A percentile compares a stretch with the other conserved stretches of the same genome.
phyloP scores from a whole-genome alignment of 139 green algal genomes.

The Astrephomene gubernaculifera region DNA sequence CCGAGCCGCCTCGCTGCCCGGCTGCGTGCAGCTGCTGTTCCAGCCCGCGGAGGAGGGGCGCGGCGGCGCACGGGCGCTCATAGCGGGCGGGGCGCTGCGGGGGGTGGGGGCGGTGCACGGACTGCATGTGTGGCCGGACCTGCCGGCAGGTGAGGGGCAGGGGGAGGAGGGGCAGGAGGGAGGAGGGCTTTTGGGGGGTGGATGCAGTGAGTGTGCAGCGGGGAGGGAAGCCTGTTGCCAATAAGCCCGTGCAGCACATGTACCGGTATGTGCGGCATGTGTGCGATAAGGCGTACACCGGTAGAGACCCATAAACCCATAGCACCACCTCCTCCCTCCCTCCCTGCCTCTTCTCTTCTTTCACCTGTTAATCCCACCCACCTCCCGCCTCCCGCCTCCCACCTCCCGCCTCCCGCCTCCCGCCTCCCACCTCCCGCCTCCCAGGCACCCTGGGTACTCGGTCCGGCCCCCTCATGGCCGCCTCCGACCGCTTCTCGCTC shows the following conservation, averaged over 20 bases:
- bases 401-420: too few species aligned
- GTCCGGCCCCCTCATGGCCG: slow-evolving; percentile 86
- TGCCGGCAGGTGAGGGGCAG: not conserved
- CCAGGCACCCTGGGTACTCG: slow-evolving; percentile 71
- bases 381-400: too few species aligned
- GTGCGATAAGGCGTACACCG: too few species aligned
- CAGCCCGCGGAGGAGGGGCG: slow-evolving; percentile 94
- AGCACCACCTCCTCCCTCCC: too few species aligned
- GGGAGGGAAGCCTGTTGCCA: not conserved
- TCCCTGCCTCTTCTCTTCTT: too few species aligned
- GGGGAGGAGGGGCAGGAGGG: not conserved
- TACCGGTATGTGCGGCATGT: too few species aligned
- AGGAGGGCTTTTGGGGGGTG: not conserved
- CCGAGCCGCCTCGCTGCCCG: slow-evolving; percentile 52
- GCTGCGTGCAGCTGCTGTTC: slow-evolving; percentile 90
- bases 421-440: not conserved
- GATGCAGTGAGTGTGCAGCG: not conserved
- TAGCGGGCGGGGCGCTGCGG: slow-evolving; percentile 47
- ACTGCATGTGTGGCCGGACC: slow-evolving; percentile 87
- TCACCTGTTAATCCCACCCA: too few species aligned
- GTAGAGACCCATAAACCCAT: too few species aligned
- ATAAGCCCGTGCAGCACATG: too few species aligned
- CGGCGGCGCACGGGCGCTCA: slow-evolving; percentile 79
- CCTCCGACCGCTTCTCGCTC: slow-evolving; percentile 75
- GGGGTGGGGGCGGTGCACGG: slow-evolving; percentile 65